phyloP scores from a whole-genome alignment of 768 basidiomycete genomes.

The Neoboletus magnificus region DNA sequence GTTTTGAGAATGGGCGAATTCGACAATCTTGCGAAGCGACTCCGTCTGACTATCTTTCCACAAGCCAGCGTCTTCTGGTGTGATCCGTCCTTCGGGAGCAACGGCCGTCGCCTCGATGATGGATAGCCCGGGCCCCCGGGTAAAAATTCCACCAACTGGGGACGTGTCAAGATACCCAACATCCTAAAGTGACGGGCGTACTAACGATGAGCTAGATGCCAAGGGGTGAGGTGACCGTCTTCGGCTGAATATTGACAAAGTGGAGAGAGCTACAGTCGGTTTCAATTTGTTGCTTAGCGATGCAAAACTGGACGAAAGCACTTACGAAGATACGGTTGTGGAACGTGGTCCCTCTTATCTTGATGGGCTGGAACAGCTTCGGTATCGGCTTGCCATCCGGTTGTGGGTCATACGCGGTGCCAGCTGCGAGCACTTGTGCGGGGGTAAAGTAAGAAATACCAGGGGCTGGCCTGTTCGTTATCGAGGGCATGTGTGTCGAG shows the following conservation, averaged over 20 bases:
- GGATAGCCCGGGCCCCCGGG: conserved; percentile 53
- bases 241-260: conserved; percentile 60
- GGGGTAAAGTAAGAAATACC: conserved; percentile 47
- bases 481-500: conserved; percentile 4
- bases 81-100: conserved; percentile 59
- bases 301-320: neutral
- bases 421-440: conserved; percentile 41
- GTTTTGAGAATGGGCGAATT: conserved; percentile 69
- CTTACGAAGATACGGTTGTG: conserved; percentile 56
- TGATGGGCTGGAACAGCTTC: conserved; percentile 52
- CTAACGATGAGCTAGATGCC: conserved; percentile 53
- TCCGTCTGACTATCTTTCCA: conserved; percentile 61
- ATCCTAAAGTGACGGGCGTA: neutral
- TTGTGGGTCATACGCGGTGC: conserved; percentile 42
- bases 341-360: conserved; percentile 49
- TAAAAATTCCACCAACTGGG: conserved; percentile 42
- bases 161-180: neutral
- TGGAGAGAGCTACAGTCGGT: conserved; percentile 42
- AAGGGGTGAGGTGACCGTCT: conserved; percentile 49
- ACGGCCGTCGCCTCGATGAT: conserved; percentile 68
- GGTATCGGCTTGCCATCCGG: conserved; percentile 40
- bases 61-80: conserved; percentile 60
- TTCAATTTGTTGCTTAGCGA: neutral
- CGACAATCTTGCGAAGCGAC: conserved; percentile 48
- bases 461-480: conserved; percentile 39